Evolutionary conservation across 768 basidiomycete genomes (phyloP).

Genomic region (Termitomyces sp.): DNA sequence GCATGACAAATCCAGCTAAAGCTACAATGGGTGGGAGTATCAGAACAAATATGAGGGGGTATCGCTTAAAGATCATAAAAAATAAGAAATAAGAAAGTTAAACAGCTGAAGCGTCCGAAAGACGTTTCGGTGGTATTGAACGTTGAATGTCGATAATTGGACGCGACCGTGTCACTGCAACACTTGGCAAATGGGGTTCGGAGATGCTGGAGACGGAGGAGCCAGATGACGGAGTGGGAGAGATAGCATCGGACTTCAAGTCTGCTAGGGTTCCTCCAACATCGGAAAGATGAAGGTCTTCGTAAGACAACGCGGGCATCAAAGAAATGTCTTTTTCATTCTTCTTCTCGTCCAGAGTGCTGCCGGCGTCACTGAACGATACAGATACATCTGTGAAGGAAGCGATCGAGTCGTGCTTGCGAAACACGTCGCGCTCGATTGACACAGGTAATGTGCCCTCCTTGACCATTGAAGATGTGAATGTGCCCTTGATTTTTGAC

Average conservation of each 20-base stretch:
- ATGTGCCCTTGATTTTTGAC: constrained; percentile 20
- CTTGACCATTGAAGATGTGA: constrained; percentile 18
- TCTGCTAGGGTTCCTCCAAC: constrained; percentile 35
- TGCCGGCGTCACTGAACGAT: constrained; percentile 34
- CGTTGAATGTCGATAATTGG: constrained; percentile 22
- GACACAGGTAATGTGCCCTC: constrained; percentile 34
- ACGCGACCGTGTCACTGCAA: constrained; percentile 19
- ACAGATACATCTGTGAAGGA: constrained; percentile 43
- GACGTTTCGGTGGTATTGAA: constrained; percentile 1
- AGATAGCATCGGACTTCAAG: constrained; percentile 24
- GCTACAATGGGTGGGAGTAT: constrained; percentile 12
- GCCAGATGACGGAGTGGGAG: constrained; percentile 29
- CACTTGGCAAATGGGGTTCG: constrained; percentile 8
- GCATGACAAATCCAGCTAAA: constrained; percentile 10
- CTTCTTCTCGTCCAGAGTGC: constrained; percentile 21
- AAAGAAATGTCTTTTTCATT: constrained; percentile 26
- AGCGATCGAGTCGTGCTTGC: constrained; percentile 42
- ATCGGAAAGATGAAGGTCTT: constrained; percentile 30
- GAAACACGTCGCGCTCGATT: constrained; percentile 38
- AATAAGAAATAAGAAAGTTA: neutral
- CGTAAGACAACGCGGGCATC: constrained; percentile 30
- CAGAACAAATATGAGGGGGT: constrained; percentile 1
- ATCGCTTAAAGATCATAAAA: neutral
- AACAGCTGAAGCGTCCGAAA: constrained; percentile 9
- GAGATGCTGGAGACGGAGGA: constrained; percentile 30